phyloP scores from a whole-genome alignment of 129 eudicot species.

The Helianthus tuberosus region DNA sequence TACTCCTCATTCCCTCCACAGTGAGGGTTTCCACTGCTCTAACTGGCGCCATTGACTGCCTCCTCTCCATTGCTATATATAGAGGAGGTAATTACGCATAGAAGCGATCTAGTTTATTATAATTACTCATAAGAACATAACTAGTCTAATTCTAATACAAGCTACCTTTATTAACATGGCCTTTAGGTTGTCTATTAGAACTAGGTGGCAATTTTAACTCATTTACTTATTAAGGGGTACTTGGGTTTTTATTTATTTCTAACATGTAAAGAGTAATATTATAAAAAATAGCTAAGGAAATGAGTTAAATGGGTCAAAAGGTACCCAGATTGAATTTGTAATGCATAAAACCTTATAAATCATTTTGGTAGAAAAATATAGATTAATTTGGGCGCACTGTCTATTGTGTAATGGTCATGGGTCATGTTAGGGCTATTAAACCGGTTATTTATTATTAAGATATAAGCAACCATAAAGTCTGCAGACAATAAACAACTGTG shows the following conservation, averaged over 20 bases:
- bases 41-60: too few species aligned
- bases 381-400: neutral
- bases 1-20: too few species aligned
- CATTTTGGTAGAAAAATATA: neutral
- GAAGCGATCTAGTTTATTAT: too few species aligned
- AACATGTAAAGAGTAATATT: neutral
- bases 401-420: neutral
- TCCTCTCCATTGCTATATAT: too few species aligned
- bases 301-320: slow-evolving; percentile 1
- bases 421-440: neutral
- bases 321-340: neutral
- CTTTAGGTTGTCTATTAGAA: neutral
- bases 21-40: too few species aligned
- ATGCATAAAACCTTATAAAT: neutral
- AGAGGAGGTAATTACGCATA: too few species aligned
- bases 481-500: neutral
- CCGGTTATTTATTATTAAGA: neutral
- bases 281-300: neutral
- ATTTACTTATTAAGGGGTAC: neutral
- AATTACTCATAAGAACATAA: too few species aligned
- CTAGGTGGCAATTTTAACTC: neutral
- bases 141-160: neutral
- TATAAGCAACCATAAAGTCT: neutral
- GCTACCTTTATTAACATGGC: neutral
- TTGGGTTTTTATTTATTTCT: neutral